Conservation (phyloP, 1,284 basidiomycete genomes). For the Butyriboletus appendiculatus region DNA sequence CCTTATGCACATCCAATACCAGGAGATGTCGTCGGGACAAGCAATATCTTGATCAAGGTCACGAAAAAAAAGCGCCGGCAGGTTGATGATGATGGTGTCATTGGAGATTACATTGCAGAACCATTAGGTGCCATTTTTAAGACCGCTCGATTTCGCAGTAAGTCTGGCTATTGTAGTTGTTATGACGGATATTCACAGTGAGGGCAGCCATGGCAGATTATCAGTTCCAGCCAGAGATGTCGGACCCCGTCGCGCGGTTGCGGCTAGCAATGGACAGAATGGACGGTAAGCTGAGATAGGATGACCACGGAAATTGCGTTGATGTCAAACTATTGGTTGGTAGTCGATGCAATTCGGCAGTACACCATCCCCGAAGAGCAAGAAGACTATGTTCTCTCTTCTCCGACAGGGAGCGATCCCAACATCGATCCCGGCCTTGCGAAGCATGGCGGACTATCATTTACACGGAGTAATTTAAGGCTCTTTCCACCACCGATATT, state of each 20-base stretch:
- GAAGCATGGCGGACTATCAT: conserved; percentile 11
- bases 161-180: conserved; percentile 30
- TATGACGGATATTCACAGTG: conserved; percentile 1
- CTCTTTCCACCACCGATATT: conserved; percentile 85
- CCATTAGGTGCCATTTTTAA: conserved; percentile 77
- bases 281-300: conserved; percentile 58
- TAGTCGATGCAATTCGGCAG: conserved; percentile 72
- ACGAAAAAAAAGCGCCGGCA: conserved; percentile 65
- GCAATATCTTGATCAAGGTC: conserved; percentile 81
- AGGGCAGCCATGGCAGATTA: conserved; percentile 86
- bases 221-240: conserved; percentile 76
- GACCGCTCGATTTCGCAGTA: conserved; percentile 89
- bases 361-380: conserved; percentile 69
- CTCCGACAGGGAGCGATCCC: conserved; percentile 26
- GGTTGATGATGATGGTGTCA: conserved; percentile 34
- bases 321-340: background rate
- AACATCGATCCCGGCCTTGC: conserved; percentile 39
- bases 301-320: conserved; percentile 8
- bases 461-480: conserved; percentile 57
- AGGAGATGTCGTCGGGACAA: conserved; percentile 74
- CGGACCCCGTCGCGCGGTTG: conserved; percentile 70
- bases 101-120: conserved; percentile 80
- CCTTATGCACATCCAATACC: conserved; percentile 81
- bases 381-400: conserved; percentile 54
- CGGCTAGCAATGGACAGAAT: conserved; percentile 73